Base-by-base conservation (phyloP, 2,329 filamentous ascomycete species). In the Thermochaetoides dissita region DNA sequence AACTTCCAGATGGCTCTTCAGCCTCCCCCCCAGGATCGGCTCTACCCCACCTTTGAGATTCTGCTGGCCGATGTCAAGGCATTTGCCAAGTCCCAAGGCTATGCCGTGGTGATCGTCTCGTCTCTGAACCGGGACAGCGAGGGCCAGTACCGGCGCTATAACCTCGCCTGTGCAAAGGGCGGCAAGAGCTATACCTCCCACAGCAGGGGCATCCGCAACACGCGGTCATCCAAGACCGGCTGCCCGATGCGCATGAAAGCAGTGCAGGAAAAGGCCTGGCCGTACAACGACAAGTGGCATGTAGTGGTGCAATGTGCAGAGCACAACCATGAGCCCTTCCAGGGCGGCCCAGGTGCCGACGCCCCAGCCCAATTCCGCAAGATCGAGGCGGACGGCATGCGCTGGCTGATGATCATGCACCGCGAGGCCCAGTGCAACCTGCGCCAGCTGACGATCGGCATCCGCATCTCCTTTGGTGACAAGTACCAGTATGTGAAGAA, bases 401-500 rank as follows among this genome's bases (percentile, higher is more conserved):
- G 51, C 31, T 56, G 53, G 53, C 46, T 56, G 24, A 51, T 53
- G 45, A 52, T 56, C 45, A 56, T 56, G 53, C 51, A 55, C 43
- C 53, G 51, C 37, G 52, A 56, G 37, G 53, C 53, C 28, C 50
- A 56, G 46, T 48, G 47, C 36, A 52, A 46, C 35, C 45, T 56
- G 38, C 45, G 53, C 12, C 53, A 56, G 51, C 47, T 56, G 44
- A 56, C 53, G 33, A 54, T 56, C 24, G 53, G 53, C 7, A 44
- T 56, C 6, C 44, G 53, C 34, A 51, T 54, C 41, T 52, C 50
- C 28, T 56, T 56, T 41, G 53, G 51, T 24, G 53, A 56, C 38
- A 56, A 56, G 51, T 56, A 56, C 44, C 53, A 55, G 51, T 56
- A 55, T 36, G 53, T 56, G 43, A 55, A 55, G 44, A 52, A 55